phyloP scores from a whole-genome alignment of 179 eudicot genomes.

The Silene coronaria region DNA sequence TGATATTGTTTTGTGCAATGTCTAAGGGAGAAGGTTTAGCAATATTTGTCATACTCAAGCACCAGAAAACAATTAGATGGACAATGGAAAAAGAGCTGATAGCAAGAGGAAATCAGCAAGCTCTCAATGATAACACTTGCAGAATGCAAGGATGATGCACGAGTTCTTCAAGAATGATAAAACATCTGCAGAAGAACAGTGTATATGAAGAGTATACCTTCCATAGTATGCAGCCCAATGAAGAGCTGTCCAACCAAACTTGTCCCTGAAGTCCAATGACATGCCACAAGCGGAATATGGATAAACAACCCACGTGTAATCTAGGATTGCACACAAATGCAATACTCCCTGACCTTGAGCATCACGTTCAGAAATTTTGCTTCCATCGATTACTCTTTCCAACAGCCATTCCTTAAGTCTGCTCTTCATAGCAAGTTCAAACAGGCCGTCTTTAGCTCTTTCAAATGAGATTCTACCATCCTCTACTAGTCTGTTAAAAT shows the following conservation, averaged over 20 bases:
- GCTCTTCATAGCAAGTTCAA: constrained; percentile 70
- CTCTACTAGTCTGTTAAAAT: constrained; percentile 40
- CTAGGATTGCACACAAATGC: constrained; percentile 89
- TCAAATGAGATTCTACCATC: constrained; percentile 39
- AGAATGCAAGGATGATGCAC: not conserved
- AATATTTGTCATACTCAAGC: too few species aligned
- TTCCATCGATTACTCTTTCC: constrained; percentile 64
- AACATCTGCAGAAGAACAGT: not conserved
- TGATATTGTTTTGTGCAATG: not conserved
- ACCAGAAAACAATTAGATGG: not conserved
- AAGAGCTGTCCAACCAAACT: constrained; percentile 92
- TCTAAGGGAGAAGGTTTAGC: not conserved
- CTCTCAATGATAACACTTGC: not conserved
- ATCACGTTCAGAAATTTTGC: constrained; percentile 57
- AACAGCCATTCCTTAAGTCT: constrained; percentile 78
- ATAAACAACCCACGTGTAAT: constrained; percentile 76
- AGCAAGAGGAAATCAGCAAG: not conserved
- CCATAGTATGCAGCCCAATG: constrained; percentile 97
- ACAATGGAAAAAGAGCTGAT: not conserved
- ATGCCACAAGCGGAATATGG: constrained; percentile 62
- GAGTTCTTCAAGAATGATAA: not conserved
- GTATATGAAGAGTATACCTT: constrained; percentile 43
- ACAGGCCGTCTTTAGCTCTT: constrained; percentile 63
- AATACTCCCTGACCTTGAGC: constrained; percentile 85
- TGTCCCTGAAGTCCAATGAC: constrained; percentile 86